A percentile compares a stretch with the other conserved stretches of the same genome.
Conservation (phyloP, 2,329 filamentous ascomycete species). For the Ophiosphaerella korrae region DNA sequence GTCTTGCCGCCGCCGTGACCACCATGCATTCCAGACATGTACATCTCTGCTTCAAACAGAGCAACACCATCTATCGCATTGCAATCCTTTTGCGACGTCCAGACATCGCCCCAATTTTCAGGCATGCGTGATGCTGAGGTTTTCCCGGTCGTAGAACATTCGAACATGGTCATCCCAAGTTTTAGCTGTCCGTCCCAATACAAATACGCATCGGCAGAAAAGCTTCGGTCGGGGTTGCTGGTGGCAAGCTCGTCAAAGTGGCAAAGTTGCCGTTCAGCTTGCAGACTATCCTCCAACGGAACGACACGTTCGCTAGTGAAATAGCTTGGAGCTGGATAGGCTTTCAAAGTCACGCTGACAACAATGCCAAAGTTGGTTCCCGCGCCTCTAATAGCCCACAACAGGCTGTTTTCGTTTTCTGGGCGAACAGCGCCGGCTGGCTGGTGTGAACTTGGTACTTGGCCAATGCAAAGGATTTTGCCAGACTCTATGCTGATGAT, state of each 20-base stretch:
- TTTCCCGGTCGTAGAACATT: conserved; percentile 40
- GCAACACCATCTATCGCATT: conserved; percentile 54
- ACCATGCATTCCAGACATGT: conserved; percentile 64
- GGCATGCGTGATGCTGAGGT: conserved; percentile 11
- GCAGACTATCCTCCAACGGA: conserved; percentile 27
- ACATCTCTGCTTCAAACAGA: conserved; percentile 65
- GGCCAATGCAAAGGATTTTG: conserved; percentile 57
- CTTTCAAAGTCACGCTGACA: conserved; percentile 58
- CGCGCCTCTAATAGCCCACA: conserved; percentile 65
- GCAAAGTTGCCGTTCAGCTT: conserved; percentile 46
- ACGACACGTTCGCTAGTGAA: conserved; percentile 33
- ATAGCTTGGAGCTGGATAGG: conserved; percentile 52
- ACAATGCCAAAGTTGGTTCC: conserved; percentile 66
- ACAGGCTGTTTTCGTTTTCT: conserved; percentile 56
- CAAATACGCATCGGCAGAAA: conserved; percentile 62
- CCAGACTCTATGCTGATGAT: conserved; percentile 59
- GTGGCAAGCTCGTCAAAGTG: conserved; percentile 51
- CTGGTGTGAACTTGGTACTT: conserved; percentile 54
- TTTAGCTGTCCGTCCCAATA: conserved; percentile 57
- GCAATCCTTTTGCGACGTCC: conserved; percentile 32
- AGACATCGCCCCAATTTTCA: conserved; percentile 4
- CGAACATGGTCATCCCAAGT: conserved; percentile 60
- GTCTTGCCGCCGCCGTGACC: conserved; percentile 64
- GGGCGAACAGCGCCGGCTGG: conserved; percentile 51
- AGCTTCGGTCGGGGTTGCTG: conserved; percentile 48